Conservation (phyloP, 805 yeast species). For the Starmerella gropengiesseri region DNA sequence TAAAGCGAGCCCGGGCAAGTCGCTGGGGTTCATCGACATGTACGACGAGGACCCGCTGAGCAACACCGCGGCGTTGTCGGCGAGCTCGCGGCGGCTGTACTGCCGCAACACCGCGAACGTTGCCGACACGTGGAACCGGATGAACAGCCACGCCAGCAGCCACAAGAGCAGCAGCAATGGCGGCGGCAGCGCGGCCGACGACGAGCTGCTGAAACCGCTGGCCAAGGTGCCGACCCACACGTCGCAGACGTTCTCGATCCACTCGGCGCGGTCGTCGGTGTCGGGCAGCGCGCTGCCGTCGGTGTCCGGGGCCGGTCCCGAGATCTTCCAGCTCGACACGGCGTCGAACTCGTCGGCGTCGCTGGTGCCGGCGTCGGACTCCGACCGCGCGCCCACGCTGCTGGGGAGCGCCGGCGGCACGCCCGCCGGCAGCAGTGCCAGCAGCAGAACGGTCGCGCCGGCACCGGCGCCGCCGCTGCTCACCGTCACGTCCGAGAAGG, state of each 20-base stretch:
- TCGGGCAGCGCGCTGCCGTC: neutral
- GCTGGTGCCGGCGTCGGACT: neutral
- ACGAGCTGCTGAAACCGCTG: conserved; percentile 4
- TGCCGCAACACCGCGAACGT: conserved; percentile 17
- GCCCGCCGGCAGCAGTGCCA: neutral
- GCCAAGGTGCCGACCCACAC: neutral
- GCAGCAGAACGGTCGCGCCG: neutral
- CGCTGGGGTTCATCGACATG: neutral
- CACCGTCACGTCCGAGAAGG: neutral
- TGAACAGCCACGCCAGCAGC: conserved; percentile 5
- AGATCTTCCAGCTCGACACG: neutral
- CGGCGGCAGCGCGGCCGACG: neutral
- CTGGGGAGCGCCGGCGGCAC: neutral
- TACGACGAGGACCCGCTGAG: conserved; percentile 1
- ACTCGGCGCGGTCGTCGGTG: conserved; percentile 2
- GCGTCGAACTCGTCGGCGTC: neutral
- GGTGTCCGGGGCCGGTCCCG: neutral
- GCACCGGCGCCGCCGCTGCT: neutral
- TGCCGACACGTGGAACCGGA: conserved; percentile 15
- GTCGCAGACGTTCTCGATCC: neutral
- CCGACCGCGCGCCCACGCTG: neutral
- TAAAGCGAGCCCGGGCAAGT: neutral
- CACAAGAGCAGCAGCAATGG: neutral
- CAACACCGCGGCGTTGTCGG: neutral
- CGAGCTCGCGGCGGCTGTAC: conserved; percentile 8